phyloP scores from a whole-genome alignment of 2,329 filamentous ascomycete species.

The Penicillium sp. region DNA sequence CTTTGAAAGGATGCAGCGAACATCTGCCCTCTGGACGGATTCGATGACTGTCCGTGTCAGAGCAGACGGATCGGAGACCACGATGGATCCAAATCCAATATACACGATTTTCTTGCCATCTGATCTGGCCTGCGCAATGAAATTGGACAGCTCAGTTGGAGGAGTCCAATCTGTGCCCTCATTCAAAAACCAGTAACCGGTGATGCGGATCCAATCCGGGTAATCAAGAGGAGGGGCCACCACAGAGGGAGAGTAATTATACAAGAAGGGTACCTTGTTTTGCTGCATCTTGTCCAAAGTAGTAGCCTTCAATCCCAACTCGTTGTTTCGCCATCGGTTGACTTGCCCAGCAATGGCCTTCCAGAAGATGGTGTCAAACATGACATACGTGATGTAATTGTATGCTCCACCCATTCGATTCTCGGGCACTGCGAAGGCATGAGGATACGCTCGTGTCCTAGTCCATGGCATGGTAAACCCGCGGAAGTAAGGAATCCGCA shows the following conservation, averaged over 20 bases:
- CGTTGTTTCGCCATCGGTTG: slow-evolving; percentile 85
- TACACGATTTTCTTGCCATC: slow-evolving; percentile 94
- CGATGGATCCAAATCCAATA: slow-evolving; percentile 94
- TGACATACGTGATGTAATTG: slow-evolving; percentile 91
- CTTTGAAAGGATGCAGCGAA: slow-evolving; percentile 91
- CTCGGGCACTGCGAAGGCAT: slow-evolving; percentile 90
- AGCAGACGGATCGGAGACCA: slow-evolving; percentile 82
- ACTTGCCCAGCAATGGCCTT: slow-evolving; percentile 86
- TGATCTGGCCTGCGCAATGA: slow-evolving; percentile 76
- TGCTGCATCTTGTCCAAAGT: slow-evolving; percentile 87
- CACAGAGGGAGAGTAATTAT: slow-evolving; percentile 93
- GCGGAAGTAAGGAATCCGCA: slow-evolving; percentile 91
- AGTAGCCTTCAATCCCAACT: slow-evolving; percentile 75
- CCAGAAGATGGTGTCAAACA: slow-evolving; percentile 98
- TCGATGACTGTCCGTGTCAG: slow-evolving; percentile 93
- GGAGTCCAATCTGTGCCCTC: slow-evolving; percentile 71
- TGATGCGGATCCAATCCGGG: slow-evolving; percentile 95
- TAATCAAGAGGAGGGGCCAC: slow-evolving; percentile 94
- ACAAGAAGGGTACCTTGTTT: slow-evolving; percentile 96
- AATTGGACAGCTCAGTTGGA: slow-evolving; percentile 70
- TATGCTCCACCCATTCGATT: slow-evolving; percentile 93
- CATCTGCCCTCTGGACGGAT: slow-evolving; percentile 84
- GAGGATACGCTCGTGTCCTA: slow-evolving; percentile 88
- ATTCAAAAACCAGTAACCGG: slow-evolving; percentile 96
- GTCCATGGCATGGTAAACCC: slow-evolving; percentile 99